These are phyloP conservation scores for Thelephora aurantiotincta DNA, from an alignment of 768 basidiomycete species.

Conservation along the genomic window DNA sequence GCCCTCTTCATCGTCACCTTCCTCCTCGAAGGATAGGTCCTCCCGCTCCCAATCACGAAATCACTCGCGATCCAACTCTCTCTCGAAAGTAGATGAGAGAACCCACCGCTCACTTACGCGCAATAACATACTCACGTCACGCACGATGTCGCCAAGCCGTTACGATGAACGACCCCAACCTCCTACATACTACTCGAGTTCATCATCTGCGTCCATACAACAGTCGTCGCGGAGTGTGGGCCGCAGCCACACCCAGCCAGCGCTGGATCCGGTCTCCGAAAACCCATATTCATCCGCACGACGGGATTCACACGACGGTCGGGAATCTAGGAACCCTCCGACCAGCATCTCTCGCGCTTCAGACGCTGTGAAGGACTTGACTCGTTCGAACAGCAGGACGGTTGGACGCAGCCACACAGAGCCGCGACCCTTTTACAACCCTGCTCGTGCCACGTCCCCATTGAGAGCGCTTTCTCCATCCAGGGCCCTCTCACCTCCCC, in stretches of 20 bases:
- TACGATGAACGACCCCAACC: neutral
- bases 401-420: too few species aligned
- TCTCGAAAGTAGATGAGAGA: too few species aligned
- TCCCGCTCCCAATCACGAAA: too few species aligned
- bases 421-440: too few species aligned
- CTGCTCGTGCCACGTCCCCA: too few species aligned
- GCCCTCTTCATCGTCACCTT: neutral
- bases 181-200: neutral
- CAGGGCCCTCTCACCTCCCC: neutral
- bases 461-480: neutral
- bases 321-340: neutral
- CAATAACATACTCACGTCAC: too few species aligned
- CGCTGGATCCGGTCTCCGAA: neutral
- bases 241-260: neutral
- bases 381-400: too few species aligned
- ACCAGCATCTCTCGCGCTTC: neutral
- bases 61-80: too few species aligned
- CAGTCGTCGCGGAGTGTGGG: neutral
- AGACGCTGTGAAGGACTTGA: neutral
- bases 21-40: too few species aligned
- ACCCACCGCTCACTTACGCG: too few species aligned
- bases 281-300: neutral
- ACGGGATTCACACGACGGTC: neutral
- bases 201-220: neutral
- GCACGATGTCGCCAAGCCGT: too few species aligned